Evolutionary conservation across 2,329 filamentous ascomycete genomes (phyloP).

Genomic region (Stagonosporopsis tanaceti): DNA sequence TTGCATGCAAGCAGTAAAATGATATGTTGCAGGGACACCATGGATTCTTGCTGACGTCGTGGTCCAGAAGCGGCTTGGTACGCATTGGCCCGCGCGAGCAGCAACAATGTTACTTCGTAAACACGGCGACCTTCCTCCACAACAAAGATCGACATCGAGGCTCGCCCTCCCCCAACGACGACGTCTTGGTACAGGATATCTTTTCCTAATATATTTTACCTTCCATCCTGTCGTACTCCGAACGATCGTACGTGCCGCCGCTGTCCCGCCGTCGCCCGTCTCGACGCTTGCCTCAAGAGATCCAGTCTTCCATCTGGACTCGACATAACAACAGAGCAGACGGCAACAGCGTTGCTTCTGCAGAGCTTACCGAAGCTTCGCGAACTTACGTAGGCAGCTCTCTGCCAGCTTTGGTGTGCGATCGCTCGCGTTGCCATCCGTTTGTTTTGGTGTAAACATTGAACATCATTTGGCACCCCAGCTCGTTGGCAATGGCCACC

Average conservation of each 20-base stretch:
- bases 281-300: constrained; percentile 8
- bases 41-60: background rate
- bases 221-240: constrained; percentile 18
- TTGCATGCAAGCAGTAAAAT: background rate
- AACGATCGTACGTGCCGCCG: constrained; percentile 18
- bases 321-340: constrained; percentile 26
- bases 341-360: constrained; percentile 11
- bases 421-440: constrained; percentile 24
- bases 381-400: background rate
- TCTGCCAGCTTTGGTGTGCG: constrained; percentile 1
- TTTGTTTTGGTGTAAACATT: constrained; percentile 50
- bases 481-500: constrained; percentile 43
- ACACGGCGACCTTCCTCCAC: constrained; percentile 28
- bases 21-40: background rate
- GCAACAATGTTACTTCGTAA: constrained; percentile 4
- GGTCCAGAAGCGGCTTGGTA: background rate
- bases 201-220: constrained; percentile 24
- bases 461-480: constrained; percentile 21
- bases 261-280: constrained; percentile 18
- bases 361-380: background rate
- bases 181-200: constrained; percentile 29
- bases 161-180: constrained; percentile 28
- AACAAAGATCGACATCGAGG: constrained; percentile 35
- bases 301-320: constrained; percentile 3
- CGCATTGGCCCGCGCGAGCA: background rate